Evolutionary conservation across 345 rosid genomes (phyloP), one percentile per base, ranked within the genome.

Genomic region (Populus tremula): DNA sequence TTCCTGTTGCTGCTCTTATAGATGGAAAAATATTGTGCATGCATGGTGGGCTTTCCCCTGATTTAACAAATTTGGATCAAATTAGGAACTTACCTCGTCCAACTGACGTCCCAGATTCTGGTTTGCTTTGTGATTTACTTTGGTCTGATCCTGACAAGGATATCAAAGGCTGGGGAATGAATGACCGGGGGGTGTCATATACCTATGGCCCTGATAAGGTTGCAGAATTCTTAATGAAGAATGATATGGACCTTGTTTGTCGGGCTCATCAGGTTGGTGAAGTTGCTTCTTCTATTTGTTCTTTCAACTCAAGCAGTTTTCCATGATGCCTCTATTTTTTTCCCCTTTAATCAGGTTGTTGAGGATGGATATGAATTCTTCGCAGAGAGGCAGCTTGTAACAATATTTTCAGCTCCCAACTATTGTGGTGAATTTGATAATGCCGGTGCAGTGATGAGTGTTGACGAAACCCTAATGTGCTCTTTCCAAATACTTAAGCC

Each of bases 21-120:
- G 98, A 94, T 53, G 98, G 92, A 77, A 92, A 92, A 79, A 94
- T 94, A 82, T 83, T 94, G 73, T 94, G 98, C 85, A 94, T 94
- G 98, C 98, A 94, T 74, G 98, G 97, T 79, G 98, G 97, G 54
- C 90, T 94, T 77, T 94, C 98, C 75, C 98, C 98, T 73, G 97
- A 94, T 72, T 69, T 94, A 83, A 82, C 84, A 21, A 75, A 81
- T 79, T 82, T 94, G 86, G 94, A 94, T 81, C 89, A 92, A 81
- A 94, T 94, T 72, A 92, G 92, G 77, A 90, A 66, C 72, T 74
- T 94, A 59, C 23, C 87, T 25, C 96, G 98, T n/a, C 97, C 98
- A 8, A 81, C 87, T 84, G 96, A 92, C 86, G 88, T 92, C 81
- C 98, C 98, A 2, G 97, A 94, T 76, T 82, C 93, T 39, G 97